Evolutionary conservation across 257 asterid species (phyloP).

Genomic region (Rauvolfia tetraphylla): DNA sequence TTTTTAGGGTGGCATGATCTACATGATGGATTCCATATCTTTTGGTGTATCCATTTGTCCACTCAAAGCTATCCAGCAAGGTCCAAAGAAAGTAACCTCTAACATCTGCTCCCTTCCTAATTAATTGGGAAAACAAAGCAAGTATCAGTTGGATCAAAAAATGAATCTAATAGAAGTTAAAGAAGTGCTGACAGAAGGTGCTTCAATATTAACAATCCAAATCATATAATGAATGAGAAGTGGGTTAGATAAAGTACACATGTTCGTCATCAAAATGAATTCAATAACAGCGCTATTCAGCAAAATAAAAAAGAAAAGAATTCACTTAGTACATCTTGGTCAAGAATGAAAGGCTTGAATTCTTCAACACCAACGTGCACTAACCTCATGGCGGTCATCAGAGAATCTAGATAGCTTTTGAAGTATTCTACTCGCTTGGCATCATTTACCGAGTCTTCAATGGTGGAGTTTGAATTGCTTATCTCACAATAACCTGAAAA

Average conservation of each 20-base stretch:
- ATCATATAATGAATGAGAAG: too few relatives aligned
- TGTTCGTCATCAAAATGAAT: neutral
- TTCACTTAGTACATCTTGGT: too few relatives aligned
- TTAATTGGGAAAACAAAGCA: neutral
- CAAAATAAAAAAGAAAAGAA: too few relatives aligned
- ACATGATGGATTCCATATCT: conserved; percentile 9
- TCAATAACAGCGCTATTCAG: too few relatives aligned
- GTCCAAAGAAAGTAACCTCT: conserved; percentile 19
- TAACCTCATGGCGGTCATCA: conserved; percentile 1
- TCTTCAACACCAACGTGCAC: neutral
- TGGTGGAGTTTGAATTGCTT: neutral
- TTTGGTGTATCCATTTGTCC: conserved; percentile 14
- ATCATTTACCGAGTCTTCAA: conserved; percentile 10
- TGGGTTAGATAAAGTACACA: neutral
- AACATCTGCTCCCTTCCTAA: conserved; percentile 13
- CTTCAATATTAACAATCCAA: too few relatives aligned
- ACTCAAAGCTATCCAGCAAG: conserved; percentile 10
- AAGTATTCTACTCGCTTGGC: conserved; percentile 12
- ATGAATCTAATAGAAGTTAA: neutral
- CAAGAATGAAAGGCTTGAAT: neutral
- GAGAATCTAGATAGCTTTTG: neutral
- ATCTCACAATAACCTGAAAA: conserved; percentile 17
- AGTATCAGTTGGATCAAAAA: neutral
- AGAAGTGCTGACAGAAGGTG: too few relatives aligned
- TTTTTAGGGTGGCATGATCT: neutral